Evolutionary conservation across 495 filamentous ascomycete genomes (phyloP).

Genomic region (Penicillium herquei): DNA sequence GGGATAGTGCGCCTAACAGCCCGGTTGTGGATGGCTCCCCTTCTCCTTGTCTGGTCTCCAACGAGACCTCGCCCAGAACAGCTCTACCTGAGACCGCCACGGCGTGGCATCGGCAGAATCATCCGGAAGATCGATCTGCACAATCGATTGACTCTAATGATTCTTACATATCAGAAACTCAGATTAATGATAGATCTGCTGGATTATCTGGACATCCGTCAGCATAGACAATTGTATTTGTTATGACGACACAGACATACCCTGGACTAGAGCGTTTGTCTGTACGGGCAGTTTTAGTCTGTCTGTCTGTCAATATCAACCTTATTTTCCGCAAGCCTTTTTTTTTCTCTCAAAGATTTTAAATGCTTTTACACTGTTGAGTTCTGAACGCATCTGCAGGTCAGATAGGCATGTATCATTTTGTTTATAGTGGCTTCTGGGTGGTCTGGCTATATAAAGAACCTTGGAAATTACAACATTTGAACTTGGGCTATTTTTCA

Average conservation of each 20-base stretch:
- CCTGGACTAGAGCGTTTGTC: too few species aligned
- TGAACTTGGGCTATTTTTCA: too few species aligned
- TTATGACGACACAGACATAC: background rate
- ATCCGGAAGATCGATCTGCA: conserved; percentile 1
- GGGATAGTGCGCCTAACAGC: conserved; percentile 50
- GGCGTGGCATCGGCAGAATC: conserved; percentile 2
- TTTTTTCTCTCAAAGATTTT: too few species aligned
- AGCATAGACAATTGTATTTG: background rate
- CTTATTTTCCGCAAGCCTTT: too few species aligned
- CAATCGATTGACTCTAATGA: background rate
- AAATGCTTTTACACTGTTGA: too few species aligned
- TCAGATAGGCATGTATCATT: too few species aligned
- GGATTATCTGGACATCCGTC: background rate
- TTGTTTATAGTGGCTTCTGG: too few species aligned
- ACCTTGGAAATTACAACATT: too few species aligned
- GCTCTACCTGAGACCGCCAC: background rate
- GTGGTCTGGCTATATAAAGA: too few species aligned
- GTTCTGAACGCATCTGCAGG: too few species aligned
- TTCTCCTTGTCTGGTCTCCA: conserved; percentile 4
- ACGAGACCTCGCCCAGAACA: conserved; percentile 10
- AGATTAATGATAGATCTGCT: background rate
- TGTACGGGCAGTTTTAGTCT: too few species aligned
- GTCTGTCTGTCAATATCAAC: too few species aligned
- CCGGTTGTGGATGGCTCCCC: conserved; percentile 25
- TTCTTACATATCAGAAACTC: background rate